Evolutionary conservation across 352 stramenopile species (phyloP), one percentile per base, ranked within the genome.

Genomic region (Pythium utonaiense): DNA sequence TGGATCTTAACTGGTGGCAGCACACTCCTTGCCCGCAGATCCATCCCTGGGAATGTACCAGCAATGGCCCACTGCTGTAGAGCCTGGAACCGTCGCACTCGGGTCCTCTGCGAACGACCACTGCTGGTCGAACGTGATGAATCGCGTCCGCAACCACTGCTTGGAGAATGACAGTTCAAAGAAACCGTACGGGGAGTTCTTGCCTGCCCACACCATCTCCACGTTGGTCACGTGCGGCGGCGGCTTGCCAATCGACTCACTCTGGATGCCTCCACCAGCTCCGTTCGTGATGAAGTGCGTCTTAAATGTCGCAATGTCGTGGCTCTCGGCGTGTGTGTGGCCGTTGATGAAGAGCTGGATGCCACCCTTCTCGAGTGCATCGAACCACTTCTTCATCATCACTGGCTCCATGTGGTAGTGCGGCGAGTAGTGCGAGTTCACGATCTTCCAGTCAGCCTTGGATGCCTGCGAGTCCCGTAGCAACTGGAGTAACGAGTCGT

Each of bases 371-470:
- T 82, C 42, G 10, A 90, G 69, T 10, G 83, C 63, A 5, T 78
- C 59, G 17, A 81, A 79, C 84, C 84, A 94, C 53, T 72, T 78
- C 25, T 84, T 71, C 71, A 83, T 82, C 28, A 74, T 71, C 4
- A 57, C 38, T 22, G 78, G 69, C 17, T 80, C 72, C 57, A 88
- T 88, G 70, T 94, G 84, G 53, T 81, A 74, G 53, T 89, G 86
- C 3, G 85, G 81, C 3, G 69, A 86, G 72, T 94, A 94, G 70
- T 93, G 85, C 36, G 73, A 85, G 66, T 94, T 94, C 47, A 94
- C 80, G 36, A 94, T 82, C 70, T 94, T 94, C 80, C 83, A 94
- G 36, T 81, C 87, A 2, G 84, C 84, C 16, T 55, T 91, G 6
- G 83, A 92, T 41, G 71, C 64, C 12, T 77, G 73, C 3, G 80